These are phyloP conservation scores for Barnettozyma botsteinii DNA, from an alignment of 805 yeast genomes.

Conservation along the genomic window DNA sequence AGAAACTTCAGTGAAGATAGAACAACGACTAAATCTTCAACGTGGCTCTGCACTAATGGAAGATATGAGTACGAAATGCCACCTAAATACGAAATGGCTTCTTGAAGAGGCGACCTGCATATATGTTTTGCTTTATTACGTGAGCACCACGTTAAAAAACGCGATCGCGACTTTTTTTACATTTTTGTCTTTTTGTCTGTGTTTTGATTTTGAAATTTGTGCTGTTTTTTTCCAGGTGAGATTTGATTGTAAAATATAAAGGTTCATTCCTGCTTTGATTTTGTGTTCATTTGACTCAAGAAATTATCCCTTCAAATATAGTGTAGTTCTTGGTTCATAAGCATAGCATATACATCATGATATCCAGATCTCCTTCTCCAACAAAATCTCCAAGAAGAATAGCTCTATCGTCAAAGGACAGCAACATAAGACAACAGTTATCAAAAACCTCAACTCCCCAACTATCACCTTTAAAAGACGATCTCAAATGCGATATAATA, in stretches of 20 bases:
- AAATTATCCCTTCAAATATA: too few relatives aligned
- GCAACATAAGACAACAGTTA: constrained; percentile 17
- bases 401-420: constrained; percentile 23
- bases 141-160: constrained; percentile 1
- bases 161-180: not conserved
- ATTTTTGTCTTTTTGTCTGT: not conserved
- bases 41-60: constrained; percentile 21
- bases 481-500: not conserved
- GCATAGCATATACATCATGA: not conserved
- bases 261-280: too few relatives aligned
- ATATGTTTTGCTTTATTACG: not conserved
- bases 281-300: too few relatives aligned
- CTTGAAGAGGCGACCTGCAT: not conserved
- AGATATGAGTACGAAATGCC: constrained; percentile 14
- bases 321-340: too few relatives aligned
- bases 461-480: constrained; percentile 10
- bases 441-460: constrained; percentile 14
- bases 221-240: not conserved
- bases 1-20: too few relatives aligned
- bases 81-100: constrained; percentile 10
- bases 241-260: not conserved
- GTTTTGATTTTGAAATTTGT: not conserved
- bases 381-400: constrained; percentile 20
- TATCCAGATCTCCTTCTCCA: constrained; percentile 18
- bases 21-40: constrained; percentile 8